Conservation (phyloP, 176 grass and related monocot genomes). For the Phoenix roebelenii region DNA sequence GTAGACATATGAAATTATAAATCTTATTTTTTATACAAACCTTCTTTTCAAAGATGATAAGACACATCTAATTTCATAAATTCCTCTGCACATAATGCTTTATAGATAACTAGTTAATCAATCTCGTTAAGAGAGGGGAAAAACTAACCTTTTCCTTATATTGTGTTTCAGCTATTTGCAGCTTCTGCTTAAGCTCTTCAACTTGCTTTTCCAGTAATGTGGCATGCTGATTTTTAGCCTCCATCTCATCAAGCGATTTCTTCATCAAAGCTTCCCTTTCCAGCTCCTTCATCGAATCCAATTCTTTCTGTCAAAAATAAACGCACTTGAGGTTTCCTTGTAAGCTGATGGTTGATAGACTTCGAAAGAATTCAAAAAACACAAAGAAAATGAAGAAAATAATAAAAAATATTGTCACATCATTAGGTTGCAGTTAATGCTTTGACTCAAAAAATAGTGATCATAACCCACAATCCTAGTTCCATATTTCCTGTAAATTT, state of each 20-base stretch:
- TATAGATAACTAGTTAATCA: too few species aligned
- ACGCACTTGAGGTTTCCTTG: too few species aligned
- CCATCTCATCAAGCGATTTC: background rate
- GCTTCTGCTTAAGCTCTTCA: slow-evolving; percentile 12
- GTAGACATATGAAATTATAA: too few species aligned
- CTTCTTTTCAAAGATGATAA: background rate
- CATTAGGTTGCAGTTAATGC: too few species aligned
- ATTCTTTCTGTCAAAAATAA: slow-evolving; percentile 25
- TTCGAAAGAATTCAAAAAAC: too few species aligned
- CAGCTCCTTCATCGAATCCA: slow-evolving; percentile 17
- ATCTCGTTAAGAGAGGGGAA: background rate
- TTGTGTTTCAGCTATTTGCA: slow-evolving; percentile 8
- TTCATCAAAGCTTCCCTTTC: background rate
- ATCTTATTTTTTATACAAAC: too few species aligned
- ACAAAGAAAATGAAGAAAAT: too few species aligned
- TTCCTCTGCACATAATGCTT: background rate
- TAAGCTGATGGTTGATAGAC: too few species aligned
- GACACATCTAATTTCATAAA: background rate
- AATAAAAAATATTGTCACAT: too few species aligned
- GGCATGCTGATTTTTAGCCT: background rate
- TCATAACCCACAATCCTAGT: too few species aligned
- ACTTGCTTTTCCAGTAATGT: slow-evolving; percentile 2
- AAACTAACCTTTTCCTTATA: slow-evolving; percentile 4
- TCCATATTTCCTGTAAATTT: too few species aligned
- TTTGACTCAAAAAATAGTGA: too few species aligned